Conservation (phyloP, 768 basidiomycete genomes). For the Mrakia frigida region DNA sequence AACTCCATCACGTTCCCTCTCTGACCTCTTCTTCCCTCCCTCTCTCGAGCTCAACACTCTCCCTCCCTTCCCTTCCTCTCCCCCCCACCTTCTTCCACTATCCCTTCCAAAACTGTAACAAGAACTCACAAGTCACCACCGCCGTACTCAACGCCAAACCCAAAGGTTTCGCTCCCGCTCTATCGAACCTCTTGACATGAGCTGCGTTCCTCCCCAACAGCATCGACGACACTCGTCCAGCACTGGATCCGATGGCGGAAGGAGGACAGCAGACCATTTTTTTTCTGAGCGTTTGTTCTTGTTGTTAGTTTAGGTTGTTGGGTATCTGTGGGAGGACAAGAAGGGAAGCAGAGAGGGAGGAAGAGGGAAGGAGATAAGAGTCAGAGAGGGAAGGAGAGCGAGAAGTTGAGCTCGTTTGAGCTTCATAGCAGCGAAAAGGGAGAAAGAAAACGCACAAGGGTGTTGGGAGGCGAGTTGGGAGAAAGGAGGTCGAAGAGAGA, state of each 20-base stretch:
- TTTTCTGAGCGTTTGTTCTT: neutral
- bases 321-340: constrained; percentile 52
- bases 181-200: constrained; percentile 28
- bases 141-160: constrained; percentile 28
- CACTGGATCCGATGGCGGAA: constrained; percentile 53
- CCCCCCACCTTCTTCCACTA: too few relatives aligned
- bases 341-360: constrained; percentile 41
- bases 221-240: constrained; percentile 72
- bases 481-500: neutral
- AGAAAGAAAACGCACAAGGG: constrained; percentile 39
- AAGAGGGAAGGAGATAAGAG: constrained; percentile 49
- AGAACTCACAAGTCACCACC: constrained; percentile 31
- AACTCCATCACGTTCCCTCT: neutral
- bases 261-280: constrained; percentile 30
- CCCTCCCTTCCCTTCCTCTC: too few relatives aligned
- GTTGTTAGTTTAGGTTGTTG: neutral
- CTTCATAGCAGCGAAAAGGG: too few relatives aligned
- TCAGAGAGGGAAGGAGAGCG: constrained; percentile 48
- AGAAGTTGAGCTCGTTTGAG: constrained; percentile 4
- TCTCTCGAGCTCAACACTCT: too few relatives aligned
- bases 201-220: constrained; percentile 50
- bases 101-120: neutral
- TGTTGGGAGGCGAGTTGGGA: neutral
- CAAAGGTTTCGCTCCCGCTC: constrained; percentile 21
- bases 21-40: too few relatives aligned